These are phyloP conservation scores for Albugo laibachii DNA, from an alignment of 352 stramenopile genomes.

Conservation along the genomic window DNA sequence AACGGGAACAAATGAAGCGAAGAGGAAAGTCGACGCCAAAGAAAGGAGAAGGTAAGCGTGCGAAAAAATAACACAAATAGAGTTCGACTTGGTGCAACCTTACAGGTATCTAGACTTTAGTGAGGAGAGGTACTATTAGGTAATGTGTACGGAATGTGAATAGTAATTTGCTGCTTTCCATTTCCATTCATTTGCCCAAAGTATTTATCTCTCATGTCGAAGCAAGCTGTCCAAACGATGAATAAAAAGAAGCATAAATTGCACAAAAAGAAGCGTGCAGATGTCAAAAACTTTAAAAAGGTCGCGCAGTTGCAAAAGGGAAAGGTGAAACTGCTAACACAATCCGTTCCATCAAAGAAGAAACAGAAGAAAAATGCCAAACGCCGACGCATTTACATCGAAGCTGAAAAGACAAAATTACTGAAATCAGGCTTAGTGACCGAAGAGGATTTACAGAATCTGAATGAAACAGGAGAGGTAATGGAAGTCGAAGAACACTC, in stretches of 20 bases:
- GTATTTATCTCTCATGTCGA: constrained; percentile 1
- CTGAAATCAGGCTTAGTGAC: constrained; percentile 60
- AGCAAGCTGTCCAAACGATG: constrained; percentile 44
- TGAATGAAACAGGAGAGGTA: constrained; percentile 11
- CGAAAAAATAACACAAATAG: constrained; percentile 46
- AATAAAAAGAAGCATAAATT: constrained; percentile 82
- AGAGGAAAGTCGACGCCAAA: constrained; percentile 70
- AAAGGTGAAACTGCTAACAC: constrained; percentile 30
- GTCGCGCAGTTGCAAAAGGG: constrained; percentile 38
- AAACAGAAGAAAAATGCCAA: constrained; percentile 73
- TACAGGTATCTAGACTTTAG: neutral
- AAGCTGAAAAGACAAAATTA: constrained; percentile 56
- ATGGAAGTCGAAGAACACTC: too few species aligned
- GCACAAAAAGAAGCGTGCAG: constrained; percentile 59
- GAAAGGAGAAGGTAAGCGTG: constrained; percentile 75
- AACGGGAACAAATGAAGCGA: constrained; percentile 73
- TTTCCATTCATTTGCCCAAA: constrained; percentile 1
- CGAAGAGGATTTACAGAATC: constrained; percentile 66
- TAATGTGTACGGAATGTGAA: neutral
- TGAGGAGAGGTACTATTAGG: neutral
- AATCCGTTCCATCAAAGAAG: constrained; percentile 60
- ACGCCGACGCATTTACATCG: constrained; percentile 42
- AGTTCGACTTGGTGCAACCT: constrained; percentile 1
- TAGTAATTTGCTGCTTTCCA: constrained; percentile 1
- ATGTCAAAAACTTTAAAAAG: constrained; percentile 67